Percentiles rank a stretch among this genome's conserved stretches.
Evolutionary conservation across 1,284 basidiomycete genomes (phyloP).

Genomic region (Trichosporon asahii): DNA sequence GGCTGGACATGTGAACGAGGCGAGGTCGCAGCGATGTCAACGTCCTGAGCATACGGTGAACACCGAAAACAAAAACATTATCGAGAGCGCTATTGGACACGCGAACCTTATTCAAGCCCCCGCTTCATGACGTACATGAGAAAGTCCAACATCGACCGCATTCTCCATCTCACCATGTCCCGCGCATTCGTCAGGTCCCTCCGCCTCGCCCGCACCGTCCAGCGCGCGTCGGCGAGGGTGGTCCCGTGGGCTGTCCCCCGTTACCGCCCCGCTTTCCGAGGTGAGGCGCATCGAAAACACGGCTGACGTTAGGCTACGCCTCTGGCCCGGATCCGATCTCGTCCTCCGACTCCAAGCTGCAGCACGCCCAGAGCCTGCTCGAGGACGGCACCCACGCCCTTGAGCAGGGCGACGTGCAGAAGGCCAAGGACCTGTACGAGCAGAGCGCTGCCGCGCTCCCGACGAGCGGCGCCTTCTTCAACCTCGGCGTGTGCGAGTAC

Average conservation of each 20-base stretch:
- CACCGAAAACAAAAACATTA: constrained; percentile 9
- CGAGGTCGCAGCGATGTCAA: not conserved
- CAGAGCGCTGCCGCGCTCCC: constrained; percentile 77
- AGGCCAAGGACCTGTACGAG: constrained; percentile 72
- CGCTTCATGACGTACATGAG: not conserved
- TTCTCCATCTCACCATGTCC: constrained; percentile 2
- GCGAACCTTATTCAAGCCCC: not conserved
- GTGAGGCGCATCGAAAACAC: not conserved
- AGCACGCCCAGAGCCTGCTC: constrained; percentile 73
- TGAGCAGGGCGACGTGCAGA: constrained; percentile 82
- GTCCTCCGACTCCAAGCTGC: constrained; percentile 75
- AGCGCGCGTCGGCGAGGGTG: not conserved
- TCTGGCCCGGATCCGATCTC: constrained; percentile 75
- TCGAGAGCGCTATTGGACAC: not conserved
- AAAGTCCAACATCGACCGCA: not conserved
- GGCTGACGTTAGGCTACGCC: constrained; percentile 64
- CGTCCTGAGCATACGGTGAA: not conserved
- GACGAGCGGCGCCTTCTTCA: constrained; percentile 58
- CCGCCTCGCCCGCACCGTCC: not conserved
- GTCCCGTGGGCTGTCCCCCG: too few relatives aligned
- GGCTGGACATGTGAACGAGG: constrained; percentile 29
- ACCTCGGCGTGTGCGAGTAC: constrained; percentile 51
- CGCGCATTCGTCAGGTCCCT: not conserved
- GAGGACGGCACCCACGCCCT: constrained; percentile 83
- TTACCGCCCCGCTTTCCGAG: not conserved